A percentile compares a stretch with the other conserved stretches of the same genome.
Conservation (phyloP, 2,329 filamentous ascomycete species). For the Trichoderma afroharzianum region DNA sequence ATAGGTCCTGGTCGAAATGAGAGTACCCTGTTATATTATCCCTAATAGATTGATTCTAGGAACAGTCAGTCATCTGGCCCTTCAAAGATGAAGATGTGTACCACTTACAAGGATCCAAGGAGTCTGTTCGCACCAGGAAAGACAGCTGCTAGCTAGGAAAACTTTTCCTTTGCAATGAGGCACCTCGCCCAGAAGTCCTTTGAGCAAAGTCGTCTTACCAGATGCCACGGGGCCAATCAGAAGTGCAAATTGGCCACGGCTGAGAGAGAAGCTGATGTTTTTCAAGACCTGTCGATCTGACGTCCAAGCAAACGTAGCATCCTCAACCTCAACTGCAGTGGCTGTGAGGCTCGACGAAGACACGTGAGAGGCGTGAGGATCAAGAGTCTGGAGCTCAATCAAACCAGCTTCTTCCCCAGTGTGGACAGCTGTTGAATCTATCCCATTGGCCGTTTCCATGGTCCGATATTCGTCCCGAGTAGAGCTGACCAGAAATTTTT, state of each 20-base stretch:
- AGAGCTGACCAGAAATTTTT: conserved; percentile 32
- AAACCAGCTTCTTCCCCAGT: background rate
- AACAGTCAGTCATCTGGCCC: background rate
- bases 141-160: conserved; percentile 4
- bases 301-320: conserved; percentile 36
- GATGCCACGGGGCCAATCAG: conserved; percentile 42
- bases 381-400: background rate
- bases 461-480: conserved; percentile 27
- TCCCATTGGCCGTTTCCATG: background rate
- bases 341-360: background rate
- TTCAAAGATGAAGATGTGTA: no score
- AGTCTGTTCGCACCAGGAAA: conserved; percentile 34
- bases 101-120: conserved; percentile 29
- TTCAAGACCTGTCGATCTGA: conserved; percentile 28
- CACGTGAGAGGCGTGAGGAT: background rate
- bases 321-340: conserved; percentile 18
- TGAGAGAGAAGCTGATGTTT: conserved; percentile 33
- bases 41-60: conserved; percentile 31
- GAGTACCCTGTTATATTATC: conserved; percentile 35
- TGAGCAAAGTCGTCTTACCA: conserved; percentile 44
- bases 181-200: conserved; percentile 36
- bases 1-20: conserved; percentile 26
- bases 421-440: background rate
- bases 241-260: conserved; percentile 33
- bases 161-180: conserved; percentile 23